Conservation (phyloP, 805 yeast genomes). For the Kazachstania africana region DNA sequence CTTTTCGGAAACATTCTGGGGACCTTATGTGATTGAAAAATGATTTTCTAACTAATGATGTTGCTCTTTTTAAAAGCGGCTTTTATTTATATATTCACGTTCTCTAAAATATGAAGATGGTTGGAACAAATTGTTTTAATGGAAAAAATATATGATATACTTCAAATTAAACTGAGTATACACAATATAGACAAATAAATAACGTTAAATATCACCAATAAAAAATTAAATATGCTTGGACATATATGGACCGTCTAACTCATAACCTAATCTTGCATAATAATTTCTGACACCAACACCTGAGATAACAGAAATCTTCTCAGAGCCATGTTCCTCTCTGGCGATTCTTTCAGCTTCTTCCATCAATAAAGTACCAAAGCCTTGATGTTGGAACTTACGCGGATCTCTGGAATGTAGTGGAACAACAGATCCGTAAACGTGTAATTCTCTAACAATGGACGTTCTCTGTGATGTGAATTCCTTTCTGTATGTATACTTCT, state of each 20-base stretch:
- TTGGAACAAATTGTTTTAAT: too few relatives aligned
- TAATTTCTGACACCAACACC: conserved; percentile 98
- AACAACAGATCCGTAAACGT: conserved; percentile 94
- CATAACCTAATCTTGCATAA: conserved; percentile 84
- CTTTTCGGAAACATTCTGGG: conserved; percentile 16
- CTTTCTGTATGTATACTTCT: conserved; percentile 80
- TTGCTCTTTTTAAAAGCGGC: too few relatives aligned
- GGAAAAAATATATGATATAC: too few relatives aligned
- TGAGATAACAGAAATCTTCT: conserved; percentile 83
- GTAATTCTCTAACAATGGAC: conserved; percentile 91
- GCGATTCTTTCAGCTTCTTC: conserved; percentile 97
- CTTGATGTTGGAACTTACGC: conserved; percentile 96
- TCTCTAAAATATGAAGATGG: too few relatives aligned
- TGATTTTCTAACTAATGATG: neutral
- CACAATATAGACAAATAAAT: neutral
- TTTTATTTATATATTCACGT: neutral
- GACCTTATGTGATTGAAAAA: conserved; percentile 6
- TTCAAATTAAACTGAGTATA: too few relatives aligned
- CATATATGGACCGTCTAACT: conserved; percentile 94
- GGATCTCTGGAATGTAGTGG: conserved; percentile 96
- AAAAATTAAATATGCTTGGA: conserved; percentile 41
- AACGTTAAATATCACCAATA: neutral
- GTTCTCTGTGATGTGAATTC: conserved; percentile 79
- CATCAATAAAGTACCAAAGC: conserved; percentile 94
- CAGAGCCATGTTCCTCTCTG: conserved; percentile 85